phyloP scores from a whole-genome alignment of 768 basidiomycete genomes.

The Boletus patriciae region DNA sequence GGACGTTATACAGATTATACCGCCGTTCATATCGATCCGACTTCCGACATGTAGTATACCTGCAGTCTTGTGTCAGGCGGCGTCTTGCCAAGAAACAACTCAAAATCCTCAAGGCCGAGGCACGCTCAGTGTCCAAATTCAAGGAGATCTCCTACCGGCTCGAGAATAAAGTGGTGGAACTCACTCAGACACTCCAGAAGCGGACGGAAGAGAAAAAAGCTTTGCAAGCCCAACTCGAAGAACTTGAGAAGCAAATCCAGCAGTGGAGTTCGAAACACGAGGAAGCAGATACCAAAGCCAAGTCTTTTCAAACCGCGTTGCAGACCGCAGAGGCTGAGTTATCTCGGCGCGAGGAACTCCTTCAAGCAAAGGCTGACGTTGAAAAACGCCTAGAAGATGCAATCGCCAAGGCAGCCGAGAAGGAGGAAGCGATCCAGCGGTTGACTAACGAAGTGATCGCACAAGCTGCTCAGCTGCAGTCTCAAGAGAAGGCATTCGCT shows the following conservation, averaged over 20 bases:
- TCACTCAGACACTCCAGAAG: conserved; percentile 90
- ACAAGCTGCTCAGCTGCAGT: conserved; percentile 75
- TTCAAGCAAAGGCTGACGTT: conserved; percentile 72
- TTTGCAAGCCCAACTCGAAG: conserved; percentile 68
- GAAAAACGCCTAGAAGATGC: conserved; percentile 83
- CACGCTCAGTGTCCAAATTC: conserved; percentile 96
- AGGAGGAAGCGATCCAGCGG: conserved; percentile 80
- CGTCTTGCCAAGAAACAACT: conserved; percentile 85
- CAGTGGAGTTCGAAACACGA: conserved; percentile 87
- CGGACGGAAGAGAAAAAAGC: conserved; percentile 91
- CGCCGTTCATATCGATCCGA: conserved; percentile 58
- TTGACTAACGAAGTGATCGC: conserved; percentile 74
- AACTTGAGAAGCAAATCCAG: conserved; percentile 83
- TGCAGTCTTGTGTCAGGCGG: conserved; percentile 92
- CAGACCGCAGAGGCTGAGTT: conserved; percentile 70
- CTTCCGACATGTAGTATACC: conserved; percentile 70
- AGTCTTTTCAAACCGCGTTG: conserved; percentile 69
- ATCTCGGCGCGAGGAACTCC: conserved; percentile 68
- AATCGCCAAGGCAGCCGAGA: conserved; percentile 68
- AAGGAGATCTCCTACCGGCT: conserved; percentile 97
- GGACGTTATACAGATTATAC: conserved; percentile 43
- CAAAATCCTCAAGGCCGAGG: conserved; percentile 81
- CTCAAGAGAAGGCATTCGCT: conserved; percentile 71
- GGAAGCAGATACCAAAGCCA: conserved; percentile 74
- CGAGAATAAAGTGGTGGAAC: conserved; percentile 99